Evolutionary conservation across 148 eudicot genomes (phyloP).

Genomic region (Vaccinium macrocarpon): DNA sequence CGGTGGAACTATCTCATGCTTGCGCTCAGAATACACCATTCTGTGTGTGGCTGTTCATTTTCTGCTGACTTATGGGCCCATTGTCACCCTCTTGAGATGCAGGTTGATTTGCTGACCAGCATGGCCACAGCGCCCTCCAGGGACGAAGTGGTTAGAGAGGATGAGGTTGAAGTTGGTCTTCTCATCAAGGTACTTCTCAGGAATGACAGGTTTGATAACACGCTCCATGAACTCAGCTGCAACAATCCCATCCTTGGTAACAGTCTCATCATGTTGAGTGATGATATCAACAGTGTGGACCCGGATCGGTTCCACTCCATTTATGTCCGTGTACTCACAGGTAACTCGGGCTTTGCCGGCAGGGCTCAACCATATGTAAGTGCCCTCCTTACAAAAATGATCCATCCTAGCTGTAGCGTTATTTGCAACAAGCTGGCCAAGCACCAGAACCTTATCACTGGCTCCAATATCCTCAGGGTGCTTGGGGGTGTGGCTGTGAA

Average conservation of each 20-base stretch:
- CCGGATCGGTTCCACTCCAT: constrained; percentile 38
- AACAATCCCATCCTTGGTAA: constrained; percentile 28
- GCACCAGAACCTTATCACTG: constrained; percentile 29
- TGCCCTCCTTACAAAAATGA: constrained; percentile 37
- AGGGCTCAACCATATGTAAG: constrained; percentile 42
- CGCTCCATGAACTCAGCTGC: too few species aligned
- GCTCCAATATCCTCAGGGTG: constrained; percentile 40
- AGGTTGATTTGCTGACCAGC: too few species aligned
- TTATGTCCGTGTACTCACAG: constrained; percentile 34
- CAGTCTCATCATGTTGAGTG: constrained; percentile 47
- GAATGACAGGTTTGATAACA: too few species aligned
- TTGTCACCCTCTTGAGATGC: too few species aligned
- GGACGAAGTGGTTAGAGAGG: too few species aligned
- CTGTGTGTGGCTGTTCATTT: too few species aligned
- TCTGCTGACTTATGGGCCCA: too few species aligned
- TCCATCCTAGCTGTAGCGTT: constrained; percentile 23
- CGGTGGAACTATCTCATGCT: too few species aligned
- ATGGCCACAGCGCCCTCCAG: too few species aligned
- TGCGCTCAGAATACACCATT: too few species aligned
- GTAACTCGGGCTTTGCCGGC: constrained; percentile 48
- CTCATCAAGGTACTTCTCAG: too few species aligned
- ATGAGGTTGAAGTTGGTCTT: too few species aligned
- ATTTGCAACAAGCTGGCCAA: constrained; percentile 46
- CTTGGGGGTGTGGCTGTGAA: constrained; percentile 38
- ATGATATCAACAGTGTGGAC: constrained; percentile 45